These are phyloP conservation scores for Microascus cirrosus DNA, from an alignment of 2,329 filamentous ascomycete genomes.

Conservation along the genomic window DNA sequence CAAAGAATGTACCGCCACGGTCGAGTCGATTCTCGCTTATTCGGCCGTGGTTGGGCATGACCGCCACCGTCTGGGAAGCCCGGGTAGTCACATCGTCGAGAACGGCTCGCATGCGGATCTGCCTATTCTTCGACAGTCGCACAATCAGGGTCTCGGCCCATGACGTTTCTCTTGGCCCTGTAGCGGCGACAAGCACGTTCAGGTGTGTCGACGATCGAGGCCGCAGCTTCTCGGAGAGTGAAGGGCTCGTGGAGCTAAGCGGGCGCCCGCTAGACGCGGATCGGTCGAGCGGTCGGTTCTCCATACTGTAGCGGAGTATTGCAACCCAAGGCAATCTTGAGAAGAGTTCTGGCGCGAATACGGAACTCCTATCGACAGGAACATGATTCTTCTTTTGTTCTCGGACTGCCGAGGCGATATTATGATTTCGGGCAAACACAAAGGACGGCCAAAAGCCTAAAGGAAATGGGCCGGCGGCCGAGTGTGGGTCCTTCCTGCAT, in stretches of 20 bases:
- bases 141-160: constrained; percentile 56
- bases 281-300: background rate
- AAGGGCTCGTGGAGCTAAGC: background rate
- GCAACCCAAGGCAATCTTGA: background rate
- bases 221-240: background rate
- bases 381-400: background rate
- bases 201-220: constrained; percentile 13
- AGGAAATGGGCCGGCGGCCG: background rate
- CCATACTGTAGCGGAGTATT: background rate
- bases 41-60: constrained; percentile 42
- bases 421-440: background rate
- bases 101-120: constrained; percentile 50
- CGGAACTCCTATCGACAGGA: background rate
- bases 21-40: background rate
- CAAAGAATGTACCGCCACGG: background rate
- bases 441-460: background rate
- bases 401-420: background rate
- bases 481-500: background rate
- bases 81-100: constrained; percentile 55
- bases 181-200: constrained; percentile 54
- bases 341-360: background rate
- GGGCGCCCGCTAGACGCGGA: background rate
- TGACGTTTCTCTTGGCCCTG: constrained; percentile 52
- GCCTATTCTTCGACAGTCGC: constrained; percentile 52
- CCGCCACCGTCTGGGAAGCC: constrained; percentile 50